Base-by-base conservation (phyloP, 106 monocot species). In the Triglochin maritima region DNA sequence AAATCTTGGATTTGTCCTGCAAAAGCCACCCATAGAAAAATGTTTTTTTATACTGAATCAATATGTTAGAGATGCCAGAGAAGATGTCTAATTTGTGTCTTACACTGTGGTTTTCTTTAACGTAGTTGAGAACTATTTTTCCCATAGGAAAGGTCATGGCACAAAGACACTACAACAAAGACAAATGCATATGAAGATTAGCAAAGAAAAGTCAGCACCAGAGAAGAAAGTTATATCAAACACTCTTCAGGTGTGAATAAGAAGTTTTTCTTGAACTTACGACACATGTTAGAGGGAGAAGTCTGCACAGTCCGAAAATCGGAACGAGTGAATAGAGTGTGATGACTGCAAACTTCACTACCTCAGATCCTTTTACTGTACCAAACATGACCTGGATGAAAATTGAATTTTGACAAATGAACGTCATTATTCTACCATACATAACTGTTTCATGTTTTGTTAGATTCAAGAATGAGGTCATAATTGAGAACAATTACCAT, bases 1-100 rank as follows among this genome's bases (percentile, higher is more conserved):
- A 95, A 47, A 95, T 95, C 76, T 83, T 90, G 16, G 67, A 9
- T 14, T 81, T 83, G 61, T 95, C 81, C 95, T 95, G 95, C 56
- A 63, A 71, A 73, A 62, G 16, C 4, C 56, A 62, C 7, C 29
- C 29, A 29, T 29, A 29, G 29, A 29, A 29, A 29, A 29, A 29
- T 0, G 0, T 29, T 29, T 29, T 29, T 29, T 29, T 29, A 29
- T 29, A 29, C 29, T 29, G 29, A 29, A 29, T 29, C 29, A 29
- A 29, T 29, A 29, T 29, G 29, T 29, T 29, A 29, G 29, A 29
- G 29, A 29, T 29, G 29, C 29, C 29, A 29, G 29, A 1, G 29
- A 29, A 29, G 29, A 29, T 29, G 29, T 29, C 29, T 16, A 41
- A 0, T 17, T 42, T 17, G 4, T 17, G 48, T 15, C 79, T 87